Base-by-base conservation (phyloP, 208 protist species). In the Crithidia mellificae region DNA sequence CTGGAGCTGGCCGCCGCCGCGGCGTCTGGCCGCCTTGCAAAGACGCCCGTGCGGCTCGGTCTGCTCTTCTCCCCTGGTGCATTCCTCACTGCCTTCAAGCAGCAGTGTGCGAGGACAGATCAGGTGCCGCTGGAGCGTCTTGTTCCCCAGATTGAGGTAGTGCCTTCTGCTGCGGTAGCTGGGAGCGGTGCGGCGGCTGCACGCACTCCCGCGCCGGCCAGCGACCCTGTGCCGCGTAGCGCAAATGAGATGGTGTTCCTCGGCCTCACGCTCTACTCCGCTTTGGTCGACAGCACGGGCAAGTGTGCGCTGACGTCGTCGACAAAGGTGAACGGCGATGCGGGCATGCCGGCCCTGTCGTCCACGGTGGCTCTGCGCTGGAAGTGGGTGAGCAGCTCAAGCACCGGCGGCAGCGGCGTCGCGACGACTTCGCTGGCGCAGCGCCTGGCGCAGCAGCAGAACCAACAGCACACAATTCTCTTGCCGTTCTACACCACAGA, bases 51-150 rank as follows among this genome's bases (percentile, higher is more conserved):
- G 14, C 92, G 90, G 54, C 74, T 99, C 2, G 98, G 98, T 20
- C 85, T 96, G 17, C 87, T 99, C 15, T 98, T 99, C 61, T 76
- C 83, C 11, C 98, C 98, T 11, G 95, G 96, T 20, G 98, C 97
- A 0, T 98, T 98, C 71, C 78, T 99, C 38, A 99, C 98, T 24
- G 98, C 98, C n/a, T 98, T 96, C 25, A 91, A 98, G 66, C 98
- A 99, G 88, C 80, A 94, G 39, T 91, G 84, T 15, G 94, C 96
- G 29, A 87, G 97, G 36, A 62, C 68, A 8, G 80, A 90, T 39
- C 46, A 74, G 14, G 88, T 91, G 76, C 94, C 98, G 2, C 81
- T 99, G 3, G 98, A 99, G 75, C 91, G 92, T 24, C 84, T 99
- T 12, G 70, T 85, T 56, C 84, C 98, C 6, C 74, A 77, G 17